Percentiles rank a stretch among this genome's conserved stretches.
These are phyloP conservation scores for Mercurialis annua DNA, from an alignment of 345 rosid species.

Conservation along the genomic window DNA sequence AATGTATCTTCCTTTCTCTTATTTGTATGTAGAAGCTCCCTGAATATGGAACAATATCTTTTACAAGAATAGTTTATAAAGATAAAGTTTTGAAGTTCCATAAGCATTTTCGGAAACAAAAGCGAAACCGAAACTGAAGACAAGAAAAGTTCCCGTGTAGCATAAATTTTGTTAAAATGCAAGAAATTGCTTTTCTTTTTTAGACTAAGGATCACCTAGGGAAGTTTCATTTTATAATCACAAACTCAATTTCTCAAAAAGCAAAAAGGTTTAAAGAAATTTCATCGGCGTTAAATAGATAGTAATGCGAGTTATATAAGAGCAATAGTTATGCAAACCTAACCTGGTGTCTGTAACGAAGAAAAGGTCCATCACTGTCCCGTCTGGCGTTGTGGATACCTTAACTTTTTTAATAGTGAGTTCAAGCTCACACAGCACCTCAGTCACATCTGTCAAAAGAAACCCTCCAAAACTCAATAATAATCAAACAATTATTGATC, in stretches of 20 bases:
- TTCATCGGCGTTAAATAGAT: not conserved
- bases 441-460: conserved; percentile 63
- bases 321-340: conserved; percentile 6
- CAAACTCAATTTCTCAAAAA: not conserved
- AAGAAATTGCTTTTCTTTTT: too few relatives aligned
- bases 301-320: not conserved
- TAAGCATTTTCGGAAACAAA: too few relatives aligned
- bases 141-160: too few relatives aligned
- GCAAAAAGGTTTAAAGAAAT: not conserved
- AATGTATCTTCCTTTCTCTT: conserved; percentile 62
- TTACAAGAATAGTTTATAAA: too few relatives aligned
- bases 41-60: conserved; percentile 22
- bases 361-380: conserved; percentile 88
- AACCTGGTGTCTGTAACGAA: conserved; percentile 92
- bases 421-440: conserved; percentile 77
- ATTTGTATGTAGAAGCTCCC: conserved; percentile 77
- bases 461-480: conserved; percentile 19
- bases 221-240: too few relatives aligned
- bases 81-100: too few relatives aligned
- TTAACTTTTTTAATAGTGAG: conserved; percentile 86
- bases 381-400: conserved; percentile 96
- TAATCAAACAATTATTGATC: conserved; percentile 5
- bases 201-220: too few relatives aligned
- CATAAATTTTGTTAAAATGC: too few relatives aligned
- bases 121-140: too few relatives aligned